Evolutionary conservation across 257 asterid genomes (phyloP).

Genomic region (Solanum boliviense): DNA sequence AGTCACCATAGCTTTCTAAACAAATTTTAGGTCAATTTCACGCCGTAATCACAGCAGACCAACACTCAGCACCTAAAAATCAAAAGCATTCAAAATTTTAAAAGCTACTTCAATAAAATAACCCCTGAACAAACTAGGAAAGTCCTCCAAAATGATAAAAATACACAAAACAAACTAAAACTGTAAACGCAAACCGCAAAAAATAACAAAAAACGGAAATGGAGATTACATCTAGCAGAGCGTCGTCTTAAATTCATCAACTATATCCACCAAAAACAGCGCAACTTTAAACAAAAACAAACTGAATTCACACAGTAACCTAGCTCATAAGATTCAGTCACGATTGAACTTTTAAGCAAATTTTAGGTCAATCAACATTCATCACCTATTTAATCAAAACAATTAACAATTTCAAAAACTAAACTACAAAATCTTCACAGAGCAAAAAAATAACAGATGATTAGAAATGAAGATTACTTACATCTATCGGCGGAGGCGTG

Average conservation of each 20-base stretch:
- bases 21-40: constrained; percentile 6
- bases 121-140: background rate
- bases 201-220: background rate
- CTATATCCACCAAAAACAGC: background rate
- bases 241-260: background rate
- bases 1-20: background rate
- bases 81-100: background rate
- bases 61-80: background rate
- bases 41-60: background rate
- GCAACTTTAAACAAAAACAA: background rate
- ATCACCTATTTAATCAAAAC: background rate
- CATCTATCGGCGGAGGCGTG: constrained; percentile 53
- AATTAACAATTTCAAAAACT: background rate
- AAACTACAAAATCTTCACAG: background rate
- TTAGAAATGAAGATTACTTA: constrained; percentile 1
- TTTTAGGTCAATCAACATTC: background rate
- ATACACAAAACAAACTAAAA: background rate
- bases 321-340: background rate
- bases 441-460: background rate
- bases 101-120: background rate
- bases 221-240: background rate
- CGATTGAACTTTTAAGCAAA: background rate
- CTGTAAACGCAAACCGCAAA: constrained; percentile 5
- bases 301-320: background rate
- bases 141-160: background rate